These are phyloP conservation scores for Zelopaecilomyces penicillatus DNA, from an alignment of 2,329 filamentous ascomycete genomes.

Conservation along the genomic window DNA sequence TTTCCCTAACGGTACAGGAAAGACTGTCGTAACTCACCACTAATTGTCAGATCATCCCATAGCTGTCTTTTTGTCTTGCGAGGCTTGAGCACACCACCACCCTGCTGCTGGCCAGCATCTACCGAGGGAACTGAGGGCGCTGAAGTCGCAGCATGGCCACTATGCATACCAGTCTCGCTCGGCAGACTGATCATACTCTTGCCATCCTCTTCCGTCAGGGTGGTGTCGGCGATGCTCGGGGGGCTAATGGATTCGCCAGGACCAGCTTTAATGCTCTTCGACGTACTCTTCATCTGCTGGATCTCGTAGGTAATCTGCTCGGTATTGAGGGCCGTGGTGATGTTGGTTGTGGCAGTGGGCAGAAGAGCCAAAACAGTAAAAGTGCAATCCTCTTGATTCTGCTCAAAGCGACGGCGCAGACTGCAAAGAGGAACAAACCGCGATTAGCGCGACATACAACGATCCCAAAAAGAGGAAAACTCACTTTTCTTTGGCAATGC, in stretches of 20 bases:
- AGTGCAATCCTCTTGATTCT: conserved; percentile 98
- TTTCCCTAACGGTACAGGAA: too few species aligned
- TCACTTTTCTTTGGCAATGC: conserved; percentile 94
- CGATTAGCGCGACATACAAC: neutral
- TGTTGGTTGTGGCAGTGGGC: conserved; percentile 82
- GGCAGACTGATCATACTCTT: conserved; percentile 67
- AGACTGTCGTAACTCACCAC: conserved; percentile 50
- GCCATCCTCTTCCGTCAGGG: conserved; percentile 73
- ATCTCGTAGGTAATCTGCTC: conserved; percentile 90
- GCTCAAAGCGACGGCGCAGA: conserved; percentile 89
- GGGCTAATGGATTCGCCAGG: conserved; percentile 45
- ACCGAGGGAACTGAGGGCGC: conserved; percentile 34
- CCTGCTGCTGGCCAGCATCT: conserved; percentile 31
- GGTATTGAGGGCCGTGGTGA: conserved; percentile 79
- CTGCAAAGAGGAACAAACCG: conserved; percentile 36
- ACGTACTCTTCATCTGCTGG: conserved; percentile 74
- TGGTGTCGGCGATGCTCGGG: conserved; percentile 58
- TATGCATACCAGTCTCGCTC: conserved; percentile 75
- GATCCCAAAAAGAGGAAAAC: conserved; percentile 16
- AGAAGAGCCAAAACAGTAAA: conserved; percentile 95
- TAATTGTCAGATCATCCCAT: conserved; percentile 96
- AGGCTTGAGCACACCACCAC: conserved; percentile 35
- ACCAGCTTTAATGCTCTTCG: conserved; percentile 52
- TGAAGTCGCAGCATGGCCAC: conserved; percentile 63
- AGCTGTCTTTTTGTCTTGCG: conserved; percentile 82